Conservation (phyloP, 345 rosid species). For the Eucalyptus cladocalyx region DNA sequence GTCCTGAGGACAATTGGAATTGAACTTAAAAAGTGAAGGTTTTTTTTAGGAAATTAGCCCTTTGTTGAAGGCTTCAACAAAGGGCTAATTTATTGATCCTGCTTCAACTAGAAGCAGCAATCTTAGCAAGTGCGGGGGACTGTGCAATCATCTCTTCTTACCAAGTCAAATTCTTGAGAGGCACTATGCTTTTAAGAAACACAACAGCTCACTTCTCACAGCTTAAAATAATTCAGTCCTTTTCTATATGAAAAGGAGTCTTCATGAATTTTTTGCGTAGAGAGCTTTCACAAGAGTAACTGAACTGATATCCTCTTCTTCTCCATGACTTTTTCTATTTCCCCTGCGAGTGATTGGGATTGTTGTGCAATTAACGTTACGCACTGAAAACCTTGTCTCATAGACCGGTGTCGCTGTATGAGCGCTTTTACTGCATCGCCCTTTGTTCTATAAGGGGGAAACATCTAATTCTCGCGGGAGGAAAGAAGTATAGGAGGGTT, state of each 20-base stretch:
- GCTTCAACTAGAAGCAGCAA: not conserved
- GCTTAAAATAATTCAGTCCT: not conserved
- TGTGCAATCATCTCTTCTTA: not conserved
- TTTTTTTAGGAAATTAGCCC: not conserved
- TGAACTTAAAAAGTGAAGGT: not conserved
- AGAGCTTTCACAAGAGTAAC: too few relatives aligned
- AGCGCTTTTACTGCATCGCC: not conserved
- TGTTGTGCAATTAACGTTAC: not conserved
- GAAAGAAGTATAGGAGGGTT: not conserved
- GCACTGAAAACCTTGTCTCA: not conserved
- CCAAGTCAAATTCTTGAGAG: not conserved
- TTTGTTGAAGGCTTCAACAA: too few relatives aligned
- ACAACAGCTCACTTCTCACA: not conserved
- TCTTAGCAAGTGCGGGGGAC: not conserved
- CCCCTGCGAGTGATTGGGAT: not conserved
- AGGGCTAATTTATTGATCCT: too few relatives aligned
- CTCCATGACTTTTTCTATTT: not conserved
- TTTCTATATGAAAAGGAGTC: too few relatives aligned
- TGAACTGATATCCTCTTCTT: too few relatives aligned
- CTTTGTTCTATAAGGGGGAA: not conserved
- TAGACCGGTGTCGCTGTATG: not conserved
- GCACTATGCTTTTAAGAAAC: too few relatives aligned
- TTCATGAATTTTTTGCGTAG: too few relatives aligned
- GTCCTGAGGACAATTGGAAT: not conserved
- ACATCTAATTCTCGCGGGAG: not conserved